These are phyloP conservation scores for Magnolia officinalis DNA, from an alignment of 164 flowering plant species.

Conservation along the genomic window DNA sequence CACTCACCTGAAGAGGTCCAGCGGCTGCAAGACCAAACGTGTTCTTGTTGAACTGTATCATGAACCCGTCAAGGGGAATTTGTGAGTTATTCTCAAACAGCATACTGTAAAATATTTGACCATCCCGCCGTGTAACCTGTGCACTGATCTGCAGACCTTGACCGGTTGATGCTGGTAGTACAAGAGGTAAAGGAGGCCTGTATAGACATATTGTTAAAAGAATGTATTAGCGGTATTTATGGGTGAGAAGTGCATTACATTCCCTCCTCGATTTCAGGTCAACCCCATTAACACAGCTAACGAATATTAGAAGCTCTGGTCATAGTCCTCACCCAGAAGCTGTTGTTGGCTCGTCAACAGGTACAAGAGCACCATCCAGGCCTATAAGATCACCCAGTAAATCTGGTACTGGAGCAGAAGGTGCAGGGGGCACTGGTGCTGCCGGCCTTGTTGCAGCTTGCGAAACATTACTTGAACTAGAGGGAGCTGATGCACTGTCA, in stretches of 20 bases:
- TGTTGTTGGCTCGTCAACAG: slow-evolving; percentile 67
- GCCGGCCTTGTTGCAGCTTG: slow-evolving; percentile 36
- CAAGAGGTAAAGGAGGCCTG: slow-evolving; percentile 86
- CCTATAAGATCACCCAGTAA: slow-evolving; percentile 92
- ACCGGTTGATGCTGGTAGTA: slow-evolving; percentile 74
- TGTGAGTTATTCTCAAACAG: slow-evolving; percentile 83
- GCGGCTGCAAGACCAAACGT: slow-evolving; percentile 92
- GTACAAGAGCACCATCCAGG: slow-evolving; percentile 77
- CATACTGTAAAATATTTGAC: slow-evolving; percentile 85
- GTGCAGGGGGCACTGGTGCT: slow-evolving; percentile 20
- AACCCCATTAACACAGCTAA: background rate
- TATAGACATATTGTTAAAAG: slow-evolving; percentile 11
- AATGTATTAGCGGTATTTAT: background rate
- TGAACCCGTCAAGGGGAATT: slow-evolving; percentile 81
- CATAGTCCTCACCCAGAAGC: slow-evolving; percentile 57
- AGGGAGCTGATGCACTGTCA: slow-evolving; percentile 54
- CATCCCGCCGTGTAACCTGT: slow-evolving; percentile 69
- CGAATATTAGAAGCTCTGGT: background rate
- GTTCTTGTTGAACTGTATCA: slow-evolving; percentile 99
- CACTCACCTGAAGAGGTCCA: slow-evolving; percentile 76
- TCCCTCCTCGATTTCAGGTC: background rate
- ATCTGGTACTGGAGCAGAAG: slow-evolving; percentile 79
- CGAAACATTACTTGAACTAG: slow-evolving; percentile 43
- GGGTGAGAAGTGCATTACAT: background rate
- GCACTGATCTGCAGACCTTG: slow-evolving; percentile 95